phyloP scores from a whole-genome alignment of 306 rosid species.

The Quercus dentata region DNA sequence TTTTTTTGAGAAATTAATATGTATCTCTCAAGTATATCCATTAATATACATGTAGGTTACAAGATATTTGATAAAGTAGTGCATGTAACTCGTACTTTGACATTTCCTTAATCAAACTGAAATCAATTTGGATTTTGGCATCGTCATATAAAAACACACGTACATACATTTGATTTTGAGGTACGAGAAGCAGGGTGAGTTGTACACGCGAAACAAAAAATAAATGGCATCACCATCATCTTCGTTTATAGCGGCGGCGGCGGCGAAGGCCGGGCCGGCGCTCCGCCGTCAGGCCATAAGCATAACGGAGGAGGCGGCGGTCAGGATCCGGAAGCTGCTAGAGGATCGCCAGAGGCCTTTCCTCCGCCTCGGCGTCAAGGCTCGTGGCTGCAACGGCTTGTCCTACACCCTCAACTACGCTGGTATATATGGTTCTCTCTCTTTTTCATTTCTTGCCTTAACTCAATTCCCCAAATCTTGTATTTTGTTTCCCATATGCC shows the following conservation, averaged over 20 bases:
- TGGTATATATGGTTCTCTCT: neutral
- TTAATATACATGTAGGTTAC: too few relatives aligned
- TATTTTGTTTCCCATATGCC: neutral
- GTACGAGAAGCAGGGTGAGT: neutral
- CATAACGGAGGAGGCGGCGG: constrained; percentile 47
- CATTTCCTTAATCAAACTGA: too few relatives aligned
- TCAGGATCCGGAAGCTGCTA: constrained; percentile 53
- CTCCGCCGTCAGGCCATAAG: neutral
- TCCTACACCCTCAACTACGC: neutral
- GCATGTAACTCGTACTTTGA: too few relatives aligned
- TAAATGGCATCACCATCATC: neutral
- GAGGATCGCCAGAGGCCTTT: constrained; percentile 75
- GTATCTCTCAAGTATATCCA: too few relatives aligned
- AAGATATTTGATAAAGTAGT: too few relatives aligned
- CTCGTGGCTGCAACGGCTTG: constrained; percentile 68
- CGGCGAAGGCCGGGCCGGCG: neutral
- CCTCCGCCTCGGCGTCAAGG: constrained; percentile 86
- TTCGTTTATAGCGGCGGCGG: neutral
- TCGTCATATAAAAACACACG: too few relatives aligned
- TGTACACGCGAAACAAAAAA: neutral
- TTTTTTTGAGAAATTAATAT: too few relatives aligned
- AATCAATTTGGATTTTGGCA: too few relatives aligned
- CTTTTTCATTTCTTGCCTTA: neutral
- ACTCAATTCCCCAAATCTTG: neutral
- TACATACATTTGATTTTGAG: too few relatives aligned